These are phyloP conservation scores for Phytophthora rubi DNA, from an alignment of 352 stramenopile species.

Conservation along the genomic window DNA sequence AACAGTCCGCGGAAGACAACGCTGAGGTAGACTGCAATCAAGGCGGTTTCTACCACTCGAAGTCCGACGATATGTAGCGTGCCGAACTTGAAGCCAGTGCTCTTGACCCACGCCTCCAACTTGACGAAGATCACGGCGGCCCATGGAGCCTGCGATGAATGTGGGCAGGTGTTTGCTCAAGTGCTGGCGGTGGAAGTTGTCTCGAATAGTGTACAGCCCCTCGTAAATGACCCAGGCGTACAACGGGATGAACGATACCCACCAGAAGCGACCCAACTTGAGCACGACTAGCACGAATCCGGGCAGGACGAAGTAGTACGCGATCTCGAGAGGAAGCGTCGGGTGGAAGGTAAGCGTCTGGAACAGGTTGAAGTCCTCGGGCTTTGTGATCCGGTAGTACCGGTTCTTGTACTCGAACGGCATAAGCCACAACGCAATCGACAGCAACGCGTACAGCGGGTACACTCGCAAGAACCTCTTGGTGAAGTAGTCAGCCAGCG, in stretches of 20 bases:
- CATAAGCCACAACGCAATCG: conserved; percentile 9
- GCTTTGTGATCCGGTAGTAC: neutral
- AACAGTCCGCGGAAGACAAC: conserved; percentile 12
- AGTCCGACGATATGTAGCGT: neutral
- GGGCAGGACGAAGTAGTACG: conserved; percentile 22
- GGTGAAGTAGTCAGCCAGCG: conserved; percentile 7
- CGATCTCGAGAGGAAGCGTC: conserved; percentile 16
- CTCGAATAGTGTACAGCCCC: conserved; percentile 1
- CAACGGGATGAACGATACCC: conserved; percentile 7
- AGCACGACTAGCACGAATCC: conserved; percentile 9
- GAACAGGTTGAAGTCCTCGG: conserved; percentile 6
- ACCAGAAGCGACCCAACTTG: conserved; percentile 22
- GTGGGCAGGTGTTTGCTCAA: conserved; percentile 11
- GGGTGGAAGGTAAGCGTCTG: conserved; percentile 11
- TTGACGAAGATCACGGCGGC: conserved; percentile 16
- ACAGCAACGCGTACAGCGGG: neutral
- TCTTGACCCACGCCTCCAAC: conserved; percentile 5
- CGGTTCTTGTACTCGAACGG: conserved; percentile 12
- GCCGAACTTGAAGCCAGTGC: conserved; percentile 2
- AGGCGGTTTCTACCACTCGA: neutral
- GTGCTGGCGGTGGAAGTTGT: conserved; percentile 6
- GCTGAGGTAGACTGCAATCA: conserved; percentile 12
- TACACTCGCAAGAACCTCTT: conserved; percentile 4
- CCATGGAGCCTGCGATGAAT: conserved; percentile 14
- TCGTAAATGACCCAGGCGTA: conserved; percentile 13